phyloP scores from a whole-genome alignment of 768 basidiomycete genomes.

The Serendipita sp. region DNA sequence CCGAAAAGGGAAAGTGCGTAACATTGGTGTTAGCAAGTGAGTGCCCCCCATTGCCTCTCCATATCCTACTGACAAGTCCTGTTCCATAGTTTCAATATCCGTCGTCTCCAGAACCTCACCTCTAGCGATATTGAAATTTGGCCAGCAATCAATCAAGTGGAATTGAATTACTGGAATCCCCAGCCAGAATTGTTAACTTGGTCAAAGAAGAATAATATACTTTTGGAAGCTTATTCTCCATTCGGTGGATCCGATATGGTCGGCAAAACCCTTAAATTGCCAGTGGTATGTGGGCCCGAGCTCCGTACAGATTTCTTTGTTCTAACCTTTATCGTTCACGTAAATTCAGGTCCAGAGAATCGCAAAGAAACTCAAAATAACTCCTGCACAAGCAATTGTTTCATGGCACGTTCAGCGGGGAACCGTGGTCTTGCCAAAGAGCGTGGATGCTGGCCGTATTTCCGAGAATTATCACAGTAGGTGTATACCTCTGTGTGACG shows the following conservation, averaged over 20 bases:
- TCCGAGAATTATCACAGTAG: constrained; percentile 51
- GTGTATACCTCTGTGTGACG: constrained; percentile 8
- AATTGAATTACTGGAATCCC: constrained; percentile 61
- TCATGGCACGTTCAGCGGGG: constrained; percentile 68
- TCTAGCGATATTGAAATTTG: constrained; percentile 38
- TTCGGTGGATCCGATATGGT: constrained; percentile 48
- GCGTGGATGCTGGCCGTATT: constrained; percentile 50
- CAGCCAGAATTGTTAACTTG: constrained; percentile 67
- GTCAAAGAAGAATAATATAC: constrained; percentile 39
- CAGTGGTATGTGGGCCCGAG: constrained; percentile 25
- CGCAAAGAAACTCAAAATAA: constrained; percentile 46
- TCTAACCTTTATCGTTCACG: not conserved
- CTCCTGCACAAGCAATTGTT: constrained; percentile 58
- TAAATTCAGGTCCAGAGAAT: constrained; percentile 33
- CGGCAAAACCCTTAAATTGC: constrained; percentile 37
- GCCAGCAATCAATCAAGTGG: constrained; percentile 65
- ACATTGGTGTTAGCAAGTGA: constrained; percentile 76
- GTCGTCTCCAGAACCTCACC: constrained; percentile 45
- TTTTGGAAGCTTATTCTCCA: constrained; percentile 65
- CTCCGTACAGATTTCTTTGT: not conserved
- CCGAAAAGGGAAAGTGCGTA: constrained; percentile 55
- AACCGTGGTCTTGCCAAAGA: constrained; percentile 60
- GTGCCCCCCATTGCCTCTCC: constrained; percentile 10
- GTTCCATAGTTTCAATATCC: constrained; percentile 39
- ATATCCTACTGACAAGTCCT: too few species aligned